phyloP scores from a whole-genome alignment of 2,329 filamentous ascomycete genomes.

The Colletotrichum endophyticum region DNA sequence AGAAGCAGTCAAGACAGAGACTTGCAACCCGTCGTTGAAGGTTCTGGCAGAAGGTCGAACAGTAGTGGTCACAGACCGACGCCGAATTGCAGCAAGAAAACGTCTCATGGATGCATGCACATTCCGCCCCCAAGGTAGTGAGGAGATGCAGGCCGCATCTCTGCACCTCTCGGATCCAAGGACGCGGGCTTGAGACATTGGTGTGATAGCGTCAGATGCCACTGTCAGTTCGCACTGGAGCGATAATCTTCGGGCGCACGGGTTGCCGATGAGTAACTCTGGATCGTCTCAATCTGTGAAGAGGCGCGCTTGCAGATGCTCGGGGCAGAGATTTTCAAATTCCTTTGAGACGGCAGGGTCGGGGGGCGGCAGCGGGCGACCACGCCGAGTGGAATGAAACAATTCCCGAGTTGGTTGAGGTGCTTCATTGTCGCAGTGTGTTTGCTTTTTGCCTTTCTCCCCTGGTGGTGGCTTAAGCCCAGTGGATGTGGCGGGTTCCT shows the following conservation, averaged over 20 bases:
- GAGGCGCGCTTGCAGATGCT: background rate
- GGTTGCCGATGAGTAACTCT: background rate
- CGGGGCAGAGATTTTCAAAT: background rate
- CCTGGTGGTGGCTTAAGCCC: background rate
- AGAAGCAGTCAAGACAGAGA: background rate
- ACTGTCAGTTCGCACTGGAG: background rate
- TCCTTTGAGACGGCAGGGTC: background rate
- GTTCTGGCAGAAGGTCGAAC: background rate
- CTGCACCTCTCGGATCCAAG: constrained; percentile 4
- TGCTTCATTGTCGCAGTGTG: constrained; percentile 6
- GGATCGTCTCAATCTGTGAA: background rate
- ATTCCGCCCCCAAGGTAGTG: background rate
- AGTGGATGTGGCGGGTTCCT: background rate
- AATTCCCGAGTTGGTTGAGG: background rate
- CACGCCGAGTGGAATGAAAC: constrained; percentile 6
- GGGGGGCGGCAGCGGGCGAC: background rate
- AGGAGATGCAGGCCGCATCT: background rate
- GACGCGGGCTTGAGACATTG: constrained; percentile 10
- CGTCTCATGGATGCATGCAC: constrained; percentile 3
- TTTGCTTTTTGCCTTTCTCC: background rate
- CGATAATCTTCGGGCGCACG: background rate
- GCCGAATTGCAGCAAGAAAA: constrained; percentile 3
- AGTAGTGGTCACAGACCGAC: background rate
- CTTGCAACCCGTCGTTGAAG: background rate
- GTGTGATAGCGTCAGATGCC: constrained; percentile 17